Percentiles rank a stretch among this genome's conserved stretches.
Evolutionary conservation across 2,329 filamentous ascomycete genomes (phyloP).

Genomic region (Huntiella decipiens): DNA sequence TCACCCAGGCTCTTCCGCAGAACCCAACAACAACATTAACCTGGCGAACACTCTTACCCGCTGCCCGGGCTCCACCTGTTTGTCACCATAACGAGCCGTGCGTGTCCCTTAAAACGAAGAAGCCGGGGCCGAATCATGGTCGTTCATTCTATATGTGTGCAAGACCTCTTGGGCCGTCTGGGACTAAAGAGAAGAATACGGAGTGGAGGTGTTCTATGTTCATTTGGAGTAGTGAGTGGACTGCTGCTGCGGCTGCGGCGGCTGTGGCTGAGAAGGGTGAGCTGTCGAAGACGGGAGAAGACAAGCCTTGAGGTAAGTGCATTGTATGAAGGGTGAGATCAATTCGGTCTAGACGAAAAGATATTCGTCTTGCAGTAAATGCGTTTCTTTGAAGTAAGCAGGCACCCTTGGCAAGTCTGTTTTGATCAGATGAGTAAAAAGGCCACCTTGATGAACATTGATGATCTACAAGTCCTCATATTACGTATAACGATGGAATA

Average conservation of each 20-base stretch:
- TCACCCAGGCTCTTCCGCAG: constrained; percentile 48
- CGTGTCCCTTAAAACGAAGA: constrained; percentile 68
- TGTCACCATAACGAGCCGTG: constrained; percentile 87
- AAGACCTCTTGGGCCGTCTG: constrained; percentile 65
- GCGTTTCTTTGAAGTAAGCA: no score
- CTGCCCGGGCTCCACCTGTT: background rate
- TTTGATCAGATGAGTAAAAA: no score
- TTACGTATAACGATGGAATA: no score
- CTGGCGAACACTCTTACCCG: constrained; percentile 62
- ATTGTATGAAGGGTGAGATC: no score
- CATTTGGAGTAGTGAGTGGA: constrained; percentile 48
- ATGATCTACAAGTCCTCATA: no score
- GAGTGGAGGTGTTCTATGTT: constrained; percentile 82
- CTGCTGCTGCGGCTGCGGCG: constrained; percentile 5
- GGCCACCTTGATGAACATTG: no score
- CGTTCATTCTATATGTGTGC: constrained; percentile 45
- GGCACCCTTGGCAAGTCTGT: no score
- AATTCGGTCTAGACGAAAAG: no score
- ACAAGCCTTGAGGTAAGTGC: background rate
- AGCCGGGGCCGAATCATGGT: constrained; percentile 65
- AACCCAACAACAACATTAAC: constrained; percentile 33
- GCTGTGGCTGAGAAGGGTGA: background rate
- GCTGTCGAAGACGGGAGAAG: background rate
- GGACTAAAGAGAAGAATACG: constrained; percentile 64
- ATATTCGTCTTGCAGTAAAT: no score